phyloP scores from a whole-genome alignment of 192 early-diverging fungal species.

The Gorgonomyces haynaldii region DNA sequence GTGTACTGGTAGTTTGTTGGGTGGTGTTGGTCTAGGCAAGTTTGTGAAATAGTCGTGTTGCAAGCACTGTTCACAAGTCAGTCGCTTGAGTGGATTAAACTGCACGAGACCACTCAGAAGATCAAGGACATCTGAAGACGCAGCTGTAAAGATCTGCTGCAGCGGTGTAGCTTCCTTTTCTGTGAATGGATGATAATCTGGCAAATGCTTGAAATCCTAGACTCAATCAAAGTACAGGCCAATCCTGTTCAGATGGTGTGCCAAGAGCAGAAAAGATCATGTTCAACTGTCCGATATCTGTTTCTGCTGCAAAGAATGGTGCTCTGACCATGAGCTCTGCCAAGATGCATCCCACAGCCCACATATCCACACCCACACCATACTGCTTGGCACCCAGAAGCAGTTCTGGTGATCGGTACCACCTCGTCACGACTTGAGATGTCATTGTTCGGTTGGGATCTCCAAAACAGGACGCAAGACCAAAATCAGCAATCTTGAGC shows the following conservation, averaged over 20 bases:
- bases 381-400: conserved; percentile 83
- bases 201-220: conserved; percentile 1
- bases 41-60: conserved; percentile 67
- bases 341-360: conserved; percentile 97
- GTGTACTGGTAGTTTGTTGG: conserved; percentile 50
- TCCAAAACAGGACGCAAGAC: conserved; percentile 91
- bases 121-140: conserved; percentile 70
- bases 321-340: conserved; percentile 88
- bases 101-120: conserved; percentile 76
- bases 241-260: conserved; percentile 68
- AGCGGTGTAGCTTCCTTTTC: conserved; percentile 61
- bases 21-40: conserved; percentile 54
- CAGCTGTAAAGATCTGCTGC: conserved; percentile 66
- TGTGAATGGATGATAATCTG: conserved; percentile 9
- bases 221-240: conserved; percentile 52
- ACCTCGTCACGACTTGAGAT: conserved; percentile 72
- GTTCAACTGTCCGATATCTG: conserved; percentile 82
- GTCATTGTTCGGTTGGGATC: conserved; percentile 74
- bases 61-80: conserved; percentile 59
- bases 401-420: conserved; percentile 95
- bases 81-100: conserved; percentile 73
- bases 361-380: conserved; percentile 83
- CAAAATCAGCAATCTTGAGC: conserved; percentile 97
- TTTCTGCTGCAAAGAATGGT: conserved; percentile 77
- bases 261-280: conserved; percentile 74